phyloP scores from a whole-genome alignment of 1,284 basidiomycete genomes.

The Cryptococcus floricola region DNA sequence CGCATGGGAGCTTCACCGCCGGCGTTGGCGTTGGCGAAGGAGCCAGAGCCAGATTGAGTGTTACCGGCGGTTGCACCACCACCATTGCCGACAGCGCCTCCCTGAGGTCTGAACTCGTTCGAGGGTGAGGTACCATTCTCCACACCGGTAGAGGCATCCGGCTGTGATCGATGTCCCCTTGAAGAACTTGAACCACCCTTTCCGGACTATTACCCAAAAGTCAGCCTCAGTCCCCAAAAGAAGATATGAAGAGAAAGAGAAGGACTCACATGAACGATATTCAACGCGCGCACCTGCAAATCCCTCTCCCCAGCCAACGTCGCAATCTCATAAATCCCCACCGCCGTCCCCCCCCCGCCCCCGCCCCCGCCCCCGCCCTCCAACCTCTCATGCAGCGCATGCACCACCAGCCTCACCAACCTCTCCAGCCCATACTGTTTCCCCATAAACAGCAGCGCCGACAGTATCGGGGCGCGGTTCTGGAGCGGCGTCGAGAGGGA shows the following conservation, averaged over 20 bases:
- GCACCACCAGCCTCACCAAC: conserved; percentile 72
- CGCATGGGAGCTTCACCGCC: conserved; percentile 11
- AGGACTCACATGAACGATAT: conserved; percentile 65
- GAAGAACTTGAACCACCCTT: conserved; percentile 13
- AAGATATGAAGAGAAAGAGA: neutral
- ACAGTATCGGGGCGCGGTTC: conserved; percentile 80
- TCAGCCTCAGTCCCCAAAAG: neutral
- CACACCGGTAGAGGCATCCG: conserved; percentile 14
- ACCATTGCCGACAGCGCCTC: neutral
- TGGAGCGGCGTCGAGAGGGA: conserved; percentile 83
- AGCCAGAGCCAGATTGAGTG: neutral
- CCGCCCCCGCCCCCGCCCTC: no score
- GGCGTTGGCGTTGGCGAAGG: neutral
- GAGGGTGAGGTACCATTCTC: conserved; percentile 1
- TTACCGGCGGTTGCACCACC: conserved; percentile 3
- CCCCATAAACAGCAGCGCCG: conserved; percentile 76
- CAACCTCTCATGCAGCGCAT: conserved; percentile 84
- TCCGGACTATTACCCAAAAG: conserved; percentile 3
- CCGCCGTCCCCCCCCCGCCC: conserved; percentile 75
- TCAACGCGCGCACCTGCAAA: conserved; percentile 77
- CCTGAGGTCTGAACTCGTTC: neutral
- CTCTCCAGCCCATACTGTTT: conserved; percentile 76
- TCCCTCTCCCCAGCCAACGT: conserved; percentile 82
- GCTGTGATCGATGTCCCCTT: conserved; percentile 19
- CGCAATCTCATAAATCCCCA: conserved; percentile 89